phyloP scores from a whole-genome alignment of 352 stramenopile genomes.

The Globisporangium spiculum region DNA sequence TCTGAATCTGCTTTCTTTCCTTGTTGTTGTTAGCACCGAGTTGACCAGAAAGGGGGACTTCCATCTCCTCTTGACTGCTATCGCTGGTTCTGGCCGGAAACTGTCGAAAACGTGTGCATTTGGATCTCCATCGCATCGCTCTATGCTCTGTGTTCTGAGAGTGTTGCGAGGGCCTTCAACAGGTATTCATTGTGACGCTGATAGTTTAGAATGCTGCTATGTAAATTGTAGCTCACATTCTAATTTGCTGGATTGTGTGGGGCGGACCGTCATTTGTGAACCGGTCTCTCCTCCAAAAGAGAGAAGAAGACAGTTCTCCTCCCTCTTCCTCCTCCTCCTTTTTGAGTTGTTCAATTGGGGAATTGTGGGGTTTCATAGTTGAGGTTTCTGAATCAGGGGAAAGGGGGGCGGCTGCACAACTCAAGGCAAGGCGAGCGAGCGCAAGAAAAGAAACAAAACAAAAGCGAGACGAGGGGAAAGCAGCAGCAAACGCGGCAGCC shows the following conservation, averaged over 20 bases:
- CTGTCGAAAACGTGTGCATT: background rate
- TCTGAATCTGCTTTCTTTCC: background rate
- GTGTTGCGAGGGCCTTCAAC: background rate
- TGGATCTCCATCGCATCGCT: no score
- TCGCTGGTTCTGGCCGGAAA: background rate
- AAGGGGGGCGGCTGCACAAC: background rate
- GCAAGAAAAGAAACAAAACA: slow-evolving; percentile 1
- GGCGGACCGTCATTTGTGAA: background rate
- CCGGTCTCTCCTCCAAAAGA: background rate
- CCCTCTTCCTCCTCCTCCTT: no score
- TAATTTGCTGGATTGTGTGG: background rate
- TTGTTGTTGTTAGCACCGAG: background rate
- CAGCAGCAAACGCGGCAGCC: background rate
- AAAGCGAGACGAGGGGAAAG: background rate
- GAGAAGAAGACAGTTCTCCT: no score
- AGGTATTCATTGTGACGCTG: background rate
- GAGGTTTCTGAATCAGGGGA: background rate
- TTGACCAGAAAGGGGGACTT: background rate
- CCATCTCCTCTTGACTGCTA: background rate
- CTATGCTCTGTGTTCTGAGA: background rate
- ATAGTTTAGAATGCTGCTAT: background rate
- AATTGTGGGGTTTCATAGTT: background rate
- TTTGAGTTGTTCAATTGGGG: background rate
- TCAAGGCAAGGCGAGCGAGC: background rate
- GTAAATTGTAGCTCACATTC: background rate